Conservation (phyloP, 495 filamentous ascomycete species). For the Letharia lupina region DNA sequence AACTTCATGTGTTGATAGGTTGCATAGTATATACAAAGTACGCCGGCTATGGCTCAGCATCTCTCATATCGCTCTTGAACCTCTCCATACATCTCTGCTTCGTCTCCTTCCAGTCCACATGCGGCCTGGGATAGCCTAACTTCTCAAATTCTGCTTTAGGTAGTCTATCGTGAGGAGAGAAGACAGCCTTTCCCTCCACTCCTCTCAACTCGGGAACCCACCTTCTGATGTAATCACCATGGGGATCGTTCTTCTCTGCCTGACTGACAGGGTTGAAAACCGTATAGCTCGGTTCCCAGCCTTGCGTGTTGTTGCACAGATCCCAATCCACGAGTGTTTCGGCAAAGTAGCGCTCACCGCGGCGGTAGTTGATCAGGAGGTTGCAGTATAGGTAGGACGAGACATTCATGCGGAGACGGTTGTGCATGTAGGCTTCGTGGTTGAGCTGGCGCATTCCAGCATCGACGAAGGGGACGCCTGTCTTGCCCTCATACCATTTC, state of each 20-base stretch:
- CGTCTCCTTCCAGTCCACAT: slow-evolving; percentile 37
- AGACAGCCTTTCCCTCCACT: slow-evolving; percentile 37
- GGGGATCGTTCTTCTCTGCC: slow-evolving; percentile 47
- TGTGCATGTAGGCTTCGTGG: slow-evolving; percentile 41
- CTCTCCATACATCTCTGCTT: slow-evolving; percentile 34
- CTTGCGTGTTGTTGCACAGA: slow-evolving; percentile 38
- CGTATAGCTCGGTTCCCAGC: slow-evolving; percentile 40
- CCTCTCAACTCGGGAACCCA: slow-evolving; percentile 57
- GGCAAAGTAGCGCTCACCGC: slow-evolving; percentile 39
- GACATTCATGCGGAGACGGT: slow-evolving; percentile 39
- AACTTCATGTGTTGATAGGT: not conserved
- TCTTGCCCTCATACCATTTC: slow-evolving; percentile 37
- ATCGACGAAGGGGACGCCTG: slow-evolving; percentile 38
- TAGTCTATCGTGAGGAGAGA: slow-evolving; percentile 33
- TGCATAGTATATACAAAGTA: not conserved
- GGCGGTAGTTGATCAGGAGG: slow-evolving; percentile 36
- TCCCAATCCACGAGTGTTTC: slow-evolving; percentile 41
- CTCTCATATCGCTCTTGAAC: slow-evolving; percentile 35
- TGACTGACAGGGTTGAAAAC: slow-evolving; percentile 39
- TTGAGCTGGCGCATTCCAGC: slow-evolving; percentile 40
- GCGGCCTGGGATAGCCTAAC: slow-evolving; percentile 37
- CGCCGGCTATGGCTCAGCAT: slow-evolving; percentile 23
- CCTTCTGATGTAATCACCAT: slow-evolving; percentile 59
- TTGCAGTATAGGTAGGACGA: slow-evolving; percentile 35
- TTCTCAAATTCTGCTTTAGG: slow-evolving; percentile 38